Base-by-base conservation (phyloP, 805 yeast species). In the Wickerhamomyces hampshirensis region DNA sequence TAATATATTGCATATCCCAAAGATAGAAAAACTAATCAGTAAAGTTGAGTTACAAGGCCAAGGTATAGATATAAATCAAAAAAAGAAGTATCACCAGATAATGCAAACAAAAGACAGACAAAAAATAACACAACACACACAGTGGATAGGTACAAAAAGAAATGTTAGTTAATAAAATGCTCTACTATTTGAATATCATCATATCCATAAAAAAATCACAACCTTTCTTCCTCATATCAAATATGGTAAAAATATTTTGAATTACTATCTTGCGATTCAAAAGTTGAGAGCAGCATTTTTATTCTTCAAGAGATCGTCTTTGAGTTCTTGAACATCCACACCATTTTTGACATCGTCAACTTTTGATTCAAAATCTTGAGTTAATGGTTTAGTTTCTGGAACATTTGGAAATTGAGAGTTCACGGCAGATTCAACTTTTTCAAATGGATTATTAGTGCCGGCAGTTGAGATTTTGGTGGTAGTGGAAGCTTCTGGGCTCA, bases 321-420 rank as follows among this genome's bases (percentile, higher is more conserved):
- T 59, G 47, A 63, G 54, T 33, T 58, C 60, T 17, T 56, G 56
- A 32, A 54, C 47, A 35, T 52, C 51, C 31, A 55, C 44, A n/a
- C 37, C 28, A n/a, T 43, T 39, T 10, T 34, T 23, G 14, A 41
- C 38, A 27, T 41, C 36, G 12, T 39, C 38, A 13, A 28, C 38
- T 37, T 39, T 18, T 33, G 34, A 34, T 46, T 49, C 24, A 14
- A 44, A 32, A 35, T 45, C 43, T 12, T 44, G 50, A 31, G 31
- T 40, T 33, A 50, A 46, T 28, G 55, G 55, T 31, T 37, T 35
- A 23, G 55, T 43, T 33, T 43, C 40, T 42, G 68, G 66, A 19
- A 58, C 67, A 24, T 53, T 50, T 42, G 68, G 66, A 55, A 58
- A 62, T 16, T 40, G 39, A n/a, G 43, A 28, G 13, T 36, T 33